Percentiles rank a stretch among this genome's conserved stretches.
These are phyloP conservation scores for Trichoderma pleuroti DNA, from an alignment of 2,329 filamentous ascomycete species.

Conservation along the genomic window DNA sequence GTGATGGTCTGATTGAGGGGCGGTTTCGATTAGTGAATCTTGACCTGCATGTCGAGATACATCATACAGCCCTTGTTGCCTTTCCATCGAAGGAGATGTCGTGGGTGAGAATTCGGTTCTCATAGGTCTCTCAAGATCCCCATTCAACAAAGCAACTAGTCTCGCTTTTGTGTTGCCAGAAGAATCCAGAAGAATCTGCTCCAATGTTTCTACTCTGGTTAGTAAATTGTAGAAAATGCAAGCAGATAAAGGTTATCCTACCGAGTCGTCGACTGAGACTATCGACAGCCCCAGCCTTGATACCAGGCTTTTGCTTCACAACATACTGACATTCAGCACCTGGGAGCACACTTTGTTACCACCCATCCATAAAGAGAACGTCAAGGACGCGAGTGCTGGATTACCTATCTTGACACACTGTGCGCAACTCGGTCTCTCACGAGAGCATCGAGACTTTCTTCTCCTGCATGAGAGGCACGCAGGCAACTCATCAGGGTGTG, in stretches of 20 bases:
- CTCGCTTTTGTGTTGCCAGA: not conserved
- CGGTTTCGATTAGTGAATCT: not conserved
- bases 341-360: not conserved
- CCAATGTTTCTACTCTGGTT: not conserved
- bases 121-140: not conserved
- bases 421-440: conserved; percentile 1
- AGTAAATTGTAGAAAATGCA: not conserved
- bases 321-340: conserved; percentile 15
- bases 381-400: not conserved
- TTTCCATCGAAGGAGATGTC: not conserved
- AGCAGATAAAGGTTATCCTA: not conserved
- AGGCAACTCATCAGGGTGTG: conserved; percentile 4
- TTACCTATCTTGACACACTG: not conserved
- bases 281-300: conserved; percentile 16
- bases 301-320: conserved; percentile 14
- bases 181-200: not conserved
- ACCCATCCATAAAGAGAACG: not conserved
- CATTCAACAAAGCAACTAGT: not conserved
- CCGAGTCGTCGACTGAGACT: conserved; percentile 13
- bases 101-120: not conserved
- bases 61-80: not conserved
- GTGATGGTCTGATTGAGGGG: not conserved
- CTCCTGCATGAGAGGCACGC: conserved; percentile 17
- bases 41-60: not conserved
- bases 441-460: conserved; percentile 12